Base-by-base conservation (phyloP, 2,329 filamentous ascomycete genomes). In the Dothidotthia symphoricarpi region DNA sequence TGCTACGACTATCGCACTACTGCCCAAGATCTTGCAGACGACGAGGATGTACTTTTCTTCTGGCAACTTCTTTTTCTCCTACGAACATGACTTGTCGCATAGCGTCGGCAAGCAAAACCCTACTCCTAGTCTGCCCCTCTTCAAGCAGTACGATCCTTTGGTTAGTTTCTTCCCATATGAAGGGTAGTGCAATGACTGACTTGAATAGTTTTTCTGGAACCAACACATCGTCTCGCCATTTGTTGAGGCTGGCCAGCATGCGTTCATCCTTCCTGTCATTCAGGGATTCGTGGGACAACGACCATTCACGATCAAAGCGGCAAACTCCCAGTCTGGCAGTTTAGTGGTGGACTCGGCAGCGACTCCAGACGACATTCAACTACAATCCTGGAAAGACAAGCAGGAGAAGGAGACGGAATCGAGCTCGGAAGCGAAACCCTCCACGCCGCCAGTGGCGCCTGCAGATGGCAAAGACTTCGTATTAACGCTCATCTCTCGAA, bases 201-300 rank as follows among this genome's bases (percentile, higher is more conserved):
- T 2, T 8, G 11, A 6, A 7, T 44, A 81, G 61, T 97, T 85
- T 67, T 97, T 96, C 65, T 98, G 93, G 91, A 98, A 98, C 58
- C 77, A 76, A 16, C 75, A 88, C 59, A 75, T 96, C 11, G 70
- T 87, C 16, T 69, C 77, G 17, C 83, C 86, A 0, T 89, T 98
- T 45, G 78, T 88, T 31, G 77, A 86, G 13, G 75, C 78, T n/a
- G 82, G 85, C 1, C 80, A 87, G 15, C 80, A 88, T 53, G 72
- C 74, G 0, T 76, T 95, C 36, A 75, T 85, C 1, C 69, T 97
- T 15, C 93, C 93, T 2, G 55, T 98, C 3, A 86, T 98, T 68
- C 93, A 97, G 67, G 93, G 93, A 0, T 98, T 97, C 53, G 81
- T 98, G 14, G 91, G 91, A 1, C 93, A 97, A 66, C 76, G 81